These are phyloP conservation scores for Lasiosphaeria hispida DNA, from an alignment of 495 filamentous ascomycete species.

Conservation along the genomic window DNA sequence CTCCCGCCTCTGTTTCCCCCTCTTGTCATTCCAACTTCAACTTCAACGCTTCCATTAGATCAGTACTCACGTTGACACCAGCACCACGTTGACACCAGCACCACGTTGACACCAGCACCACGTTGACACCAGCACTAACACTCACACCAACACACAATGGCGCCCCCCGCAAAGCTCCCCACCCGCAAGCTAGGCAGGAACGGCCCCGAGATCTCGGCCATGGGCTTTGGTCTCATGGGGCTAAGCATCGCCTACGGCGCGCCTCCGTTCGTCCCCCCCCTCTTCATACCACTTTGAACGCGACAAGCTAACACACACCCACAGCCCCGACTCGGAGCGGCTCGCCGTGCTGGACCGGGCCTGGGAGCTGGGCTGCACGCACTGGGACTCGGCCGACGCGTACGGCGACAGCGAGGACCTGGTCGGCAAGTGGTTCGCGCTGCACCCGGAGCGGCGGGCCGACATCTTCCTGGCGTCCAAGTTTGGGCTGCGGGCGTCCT, in stretches of 20 bases:
- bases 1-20: no score
- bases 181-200: conserved; percentile 50
- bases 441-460: conserved; percentile 44
- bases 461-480: conserved; percentile 60
- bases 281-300: no score
- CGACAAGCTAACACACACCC: no score
- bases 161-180: conserved; percentile 19
- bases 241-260: conserved; percentile 49
- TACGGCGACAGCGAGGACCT: conserved; percentile 53
- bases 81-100: no score
- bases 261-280: conserved; percentile 22
- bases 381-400: conserved; percentile 51
- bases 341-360: conserved; percentile 48
- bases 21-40: no score
- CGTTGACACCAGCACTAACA: no score
- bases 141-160: conserved; percentile 10
- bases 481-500: conserved; percentile 35
- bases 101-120: no score
- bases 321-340: conserved; percentile 28
- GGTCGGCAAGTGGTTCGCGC: conserved; percentile 53
- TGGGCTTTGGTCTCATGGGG: conserved; percentile 58
- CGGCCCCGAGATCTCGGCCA: conserved; percentile 52
- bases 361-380: conserved; percentile 44
- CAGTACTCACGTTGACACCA: no score
- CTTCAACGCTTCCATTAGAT: no score